Conservation (phyloP, 2,329 filamentous ascomycete species). For the Arthroderma uncinatum region DNA sequence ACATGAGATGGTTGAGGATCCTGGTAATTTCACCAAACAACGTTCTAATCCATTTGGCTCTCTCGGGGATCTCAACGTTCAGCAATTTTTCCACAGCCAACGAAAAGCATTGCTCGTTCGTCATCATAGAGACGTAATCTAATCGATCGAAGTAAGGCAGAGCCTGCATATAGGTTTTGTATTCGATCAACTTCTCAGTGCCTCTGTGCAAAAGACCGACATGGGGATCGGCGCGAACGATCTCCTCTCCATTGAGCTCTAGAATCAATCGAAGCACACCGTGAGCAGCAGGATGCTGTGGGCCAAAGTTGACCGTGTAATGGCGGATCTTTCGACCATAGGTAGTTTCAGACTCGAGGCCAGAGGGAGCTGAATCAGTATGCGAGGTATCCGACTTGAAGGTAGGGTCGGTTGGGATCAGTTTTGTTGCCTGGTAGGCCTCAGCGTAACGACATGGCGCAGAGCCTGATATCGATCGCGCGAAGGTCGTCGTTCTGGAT, state of each 20-base stretch:
- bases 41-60: conserved; percentile 94
- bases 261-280: conserved; percentile 95
- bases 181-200: conserved; percentile 99
- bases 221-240: conserved; percentile 90
- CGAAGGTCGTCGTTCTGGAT: conserved; percentile 33
- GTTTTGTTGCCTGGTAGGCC: conserved; percentile 41
- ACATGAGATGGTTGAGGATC: conserved; percentile 95
- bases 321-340: conserved; percentile 78
- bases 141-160: conserved; percentile 97
- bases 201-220: conserved; percentile 92
- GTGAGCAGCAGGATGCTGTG: conserved; percentile 96
- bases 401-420: conserved; percentile 48
- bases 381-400: conserved; percentile 25
- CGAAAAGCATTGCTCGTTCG: conserved; percentile 95
- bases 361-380: conserved; percentile 19
- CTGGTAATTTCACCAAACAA: conserved; percentile 92
- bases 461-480: conserved; percentile 47
- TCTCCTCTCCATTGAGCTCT: conserved; percentile 95
- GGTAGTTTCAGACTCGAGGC: conserved; percentile 37
- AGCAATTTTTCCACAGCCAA: conserved; percentile 95
- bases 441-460: conserved; percentile 44
- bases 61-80: conserved; percentile 88
- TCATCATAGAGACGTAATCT: conserved; percentile 99
- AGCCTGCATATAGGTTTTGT: conserved; percentile 97
- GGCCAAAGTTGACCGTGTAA: conserved; percentile 99